These are phyloP conservation scores for Solanum dulcamara DNA, from an alignment of 257 asterid genomes.

Conservation along the genomic window DNA sequence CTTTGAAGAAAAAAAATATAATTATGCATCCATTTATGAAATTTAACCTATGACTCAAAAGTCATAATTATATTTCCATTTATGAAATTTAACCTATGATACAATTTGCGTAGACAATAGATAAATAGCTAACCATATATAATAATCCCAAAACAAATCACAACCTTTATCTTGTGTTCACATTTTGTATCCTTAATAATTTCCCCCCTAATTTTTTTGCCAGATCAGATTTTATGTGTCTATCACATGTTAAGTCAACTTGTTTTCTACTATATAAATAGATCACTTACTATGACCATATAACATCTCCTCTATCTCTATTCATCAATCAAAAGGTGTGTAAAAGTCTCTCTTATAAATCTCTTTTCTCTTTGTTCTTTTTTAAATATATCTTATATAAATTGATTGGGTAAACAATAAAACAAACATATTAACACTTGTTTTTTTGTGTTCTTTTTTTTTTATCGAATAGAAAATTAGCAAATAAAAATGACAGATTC, in stretches of 20 bases:
- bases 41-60: neutral
- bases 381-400: neutral
- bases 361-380: neutral
- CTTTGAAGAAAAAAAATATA: neutral
- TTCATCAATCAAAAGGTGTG: neutral
- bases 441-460: neutral
- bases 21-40: neutral
- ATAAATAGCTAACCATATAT: neutral
- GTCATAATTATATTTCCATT: neutral
- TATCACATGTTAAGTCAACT: neutral
- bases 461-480: neutral
- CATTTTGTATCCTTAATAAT: neutral
- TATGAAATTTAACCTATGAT: neutral
- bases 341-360: neutral
- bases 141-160: neutral
- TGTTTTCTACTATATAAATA: neutral
- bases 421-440: neutral
- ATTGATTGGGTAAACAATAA: neutral
- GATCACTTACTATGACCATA: neutral
- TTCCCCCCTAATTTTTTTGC: neutral
- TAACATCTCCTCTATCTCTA: neutral
- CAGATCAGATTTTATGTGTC: neutral
- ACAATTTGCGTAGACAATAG: neutral
- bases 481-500: conserved; percentile 8
- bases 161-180: neutral